Percentiles rank a stretch among this genome's conserved stretches.
These are phyloP conservation scores for Adenanthera pavonina DNA, from an alignment of 306 rosid genomes.

Conservation along the genomic window DNA sequence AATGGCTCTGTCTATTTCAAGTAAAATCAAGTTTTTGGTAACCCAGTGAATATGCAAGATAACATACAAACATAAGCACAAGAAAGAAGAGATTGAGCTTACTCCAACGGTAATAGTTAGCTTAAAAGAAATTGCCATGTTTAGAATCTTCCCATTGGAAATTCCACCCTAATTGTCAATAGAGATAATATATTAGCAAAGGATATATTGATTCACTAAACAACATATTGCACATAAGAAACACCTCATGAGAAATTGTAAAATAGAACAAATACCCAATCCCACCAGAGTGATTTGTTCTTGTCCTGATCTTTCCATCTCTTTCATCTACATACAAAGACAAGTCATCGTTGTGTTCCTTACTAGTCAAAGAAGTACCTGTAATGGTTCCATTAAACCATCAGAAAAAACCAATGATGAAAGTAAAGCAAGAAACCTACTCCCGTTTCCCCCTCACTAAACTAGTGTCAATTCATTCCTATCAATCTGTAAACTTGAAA, in stretches of 20 bases:
- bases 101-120: constrained; percentile 88
- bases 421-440: constrained; percentile 15
- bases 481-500: constrained; percentile 26
- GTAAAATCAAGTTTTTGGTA: too few species aligned
- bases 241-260: constrained; percentile 25
- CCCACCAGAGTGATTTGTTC: constrained; percentile 95
- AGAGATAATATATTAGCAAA: constrained; percentile 37
- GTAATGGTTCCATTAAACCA: constrained; percentile 31
- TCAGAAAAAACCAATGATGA: constrained; percentile 28
- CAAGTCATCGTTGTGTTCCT: constrained; percentile 76
- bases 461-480: constrained; percentile 32
- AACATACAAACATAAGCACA: too few species aligned
- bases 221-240: constrained; percentile 24
- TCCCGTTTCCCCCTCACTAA: background rate
- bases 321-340: constrained; percentile 68
- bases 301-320: constrained; percentile 68
- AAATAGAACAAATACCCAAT: constrained; percentile 59
- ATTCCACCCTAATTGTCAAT: constrained; percentile 24
- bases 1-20: too few species aligned
- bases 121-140: constrained; percentile 91
- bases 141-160: constrained; percentile 90
- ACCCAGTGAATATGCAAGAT: too few species aligned
- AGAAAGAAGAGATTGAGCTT: constrained; percentile 47
- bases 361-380: constrained; percentile 90
- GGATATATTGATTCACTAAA: constrained; percentile 17